A percentile compares a stretch with the other conserved stretches of the same genome.
phyloP scores from a whole-genome alignment of 164 flowering plant genomes.

The Magnolia changhungtana region DNA sequence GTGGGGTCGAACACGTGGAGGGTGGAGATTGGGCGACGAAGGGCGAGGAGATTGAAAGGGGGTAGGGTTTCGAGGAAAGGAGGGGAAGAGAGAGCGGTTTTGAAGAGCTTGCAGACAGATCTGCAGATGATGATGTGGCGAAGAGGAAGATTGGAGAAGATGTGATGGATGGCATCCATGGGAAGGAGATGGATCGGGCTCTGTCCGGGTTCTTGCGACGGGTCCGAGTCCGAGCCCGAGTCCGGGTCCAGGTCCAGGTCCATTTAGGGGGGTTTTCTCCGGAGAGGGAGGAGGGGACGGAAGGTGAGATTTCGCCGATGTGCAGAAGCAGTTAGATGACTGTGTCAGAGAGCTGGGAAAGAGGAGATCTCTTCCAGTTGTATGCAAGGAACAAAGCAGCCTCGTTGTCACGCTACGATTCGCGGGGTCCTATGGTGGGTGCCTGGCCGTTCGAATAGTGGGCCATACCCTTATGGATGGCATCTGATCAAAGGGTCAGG shows the following conservation, averaged over 20 bases:
- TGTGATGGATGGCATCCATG: conserved; percentile 66
- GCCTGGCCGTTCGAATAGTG: not conserved
- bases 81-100: conserved; percentile 48
- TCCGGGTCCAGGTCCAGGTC: not conserved
- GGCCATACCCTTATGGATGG: not conserved
- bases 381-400: not conserved
- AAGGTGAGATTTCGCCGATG: too few species aligned
- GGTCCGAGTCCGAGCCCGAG: not conserved
- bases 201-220: not conserved
- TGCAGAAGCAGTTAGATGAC: too few species aligned
- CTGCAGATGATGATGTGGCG: conserved; percentile 62
- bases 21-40: conserved; percentile 44
- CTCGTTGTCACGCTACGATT: not conserved
- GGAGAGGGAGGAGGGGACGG: not conserved
- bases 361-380: too few species aligned
- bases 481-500: too few species aligned
- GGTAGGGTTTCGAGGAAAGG: conserved; percentile 46
- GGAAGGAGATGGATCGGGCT: conserved; percentile 52
- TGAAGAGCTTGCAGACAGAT: conserved; percentile 59
- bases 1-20: conserved; percentile 59
- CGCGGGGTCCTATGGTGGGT: not conserved
- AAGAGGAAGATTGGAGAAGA: conserved; percentile 69
- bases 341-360: too few species aligned
- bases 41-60: conserved; percentile 46
- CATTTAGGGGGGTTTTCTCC: not conserved